Percentiles rank a stretch among this genome's conserved stretches.
Evolutionary conservation across 73 alveolate genomes (phyloP).

Genomic region (Paramecium pentaurelia): DNA sequence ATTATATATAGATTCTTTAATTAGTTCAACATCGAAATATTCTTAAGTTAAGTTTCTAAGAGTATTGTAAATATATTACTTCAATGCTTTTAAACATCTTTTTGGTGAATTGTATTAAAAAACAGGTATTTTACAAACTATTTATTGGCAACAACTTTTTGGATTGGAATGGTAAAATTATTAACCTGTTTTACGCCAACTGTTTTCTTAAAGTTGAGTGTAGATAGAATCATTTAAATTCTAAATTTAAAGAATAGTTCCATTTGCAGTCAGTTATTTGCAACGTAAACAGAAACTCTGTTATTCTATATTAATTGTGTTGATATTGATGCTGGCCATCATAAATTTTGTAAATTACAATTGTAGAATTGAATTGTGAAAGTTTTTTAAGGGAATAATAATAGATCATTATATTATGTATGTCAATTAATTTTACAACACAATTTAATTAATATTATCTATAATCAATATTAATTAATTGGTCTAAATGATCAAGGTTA

Average conservation of each 20-base stretch:
- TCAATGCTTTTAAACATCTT: neutral
- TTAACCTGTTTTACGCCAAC: neutral
- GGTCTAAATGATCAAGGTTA: neutral
- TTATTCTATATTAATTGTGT: neutral
- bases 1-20: neutral
- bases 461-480: neutral
- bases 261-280: neutral
- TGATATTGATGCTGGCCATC: neutral
- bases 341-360: neutral
- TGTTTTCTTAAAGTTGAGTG: neutral
- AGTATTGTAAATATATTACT: neutral
- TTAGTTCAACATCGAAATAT: neutral
- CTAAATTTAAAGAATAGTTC: neutral
- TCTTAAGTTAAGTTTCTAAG: neutral
- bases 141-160: neutral
- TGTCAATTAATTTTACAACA: neutral
- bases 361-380: neutral
- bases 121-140: neutral
- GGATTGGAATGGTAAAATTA: neutral
- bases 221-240: neutral
- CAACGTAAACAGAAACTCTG: neutral
- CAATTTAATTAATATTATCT: neutral
- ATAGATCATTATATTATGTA: conserved; percentile 7
- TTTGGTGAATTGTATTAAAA: neutral
- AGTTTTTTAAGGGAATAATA: neutral